Conservation (phyloP, 768 basidiomycete genomes). For the Hysterangium stoloniferum region DNA sequence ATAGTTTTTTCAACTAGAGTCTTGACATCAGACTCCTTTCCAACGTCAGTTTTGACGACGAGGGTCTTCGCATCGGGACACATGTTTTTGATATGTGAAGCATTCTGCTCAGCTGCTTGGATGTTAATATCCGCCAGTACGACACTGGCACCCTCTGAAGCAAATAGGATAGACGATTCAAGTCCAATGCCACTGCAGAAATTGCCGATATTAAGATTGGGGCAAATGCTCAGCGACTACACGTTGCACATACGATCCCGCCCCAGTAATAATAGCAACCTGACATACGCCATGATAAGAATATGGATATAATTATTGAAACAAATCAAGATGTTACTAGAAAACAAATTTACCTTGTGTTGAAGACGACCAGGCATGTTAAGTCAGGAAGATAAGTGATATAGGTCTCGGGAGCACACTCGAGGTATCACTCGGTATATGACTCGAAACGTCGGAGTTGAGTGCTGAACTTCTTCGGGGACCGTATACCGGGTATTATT, state of each 20-base stretch:
- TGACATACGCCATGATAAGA: slow-evolving; percentile 22
- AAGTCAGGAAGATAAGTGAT: too few species aligned
- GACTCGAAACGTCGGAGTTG: too few species aligned
- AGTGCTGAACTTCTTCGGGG: too few species aligned
- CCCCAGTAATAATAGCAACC: slow-evolving; percentile 82
- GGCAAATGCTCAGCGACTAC: not conserved
- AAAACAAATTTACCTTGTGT: slow-evolving; percentile 41
- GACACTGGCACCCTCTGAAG: slow-evolving; percentile 88
- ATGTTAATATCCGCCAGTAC: slow-evolving; percentile 85
- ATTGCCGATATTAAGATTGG: slow-evolving; percentile 13
- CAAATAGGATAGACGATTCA: slow-evolving; percentile 92
- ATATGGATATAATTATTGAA: not conserved
- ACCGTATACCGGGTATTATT: too few species aligned
- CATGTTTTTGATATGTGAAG: slow-evolving; percentile 51
- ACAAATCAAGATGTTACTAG: not conserved
- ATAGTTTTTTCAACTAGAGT: slow-evolving; percentile 73
- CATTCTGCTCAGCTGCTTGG: slow-evolving; percentile 60
- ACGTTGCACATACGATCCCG: slow-evolving; percentile 61
- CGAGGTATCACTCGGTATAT: too few species aligned
- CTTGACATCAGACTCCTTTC: slow-evolving; percentile 83
- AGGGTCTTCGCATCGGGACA: slow-evolving; percentile 64
- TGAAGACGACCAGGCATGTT: slow-evolving; percentile 68
- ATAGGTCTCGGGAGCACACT: too few species aligned
- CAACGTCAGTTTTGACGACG: slow-evolving; percentile 77
- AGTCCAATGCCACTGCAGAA: slow-evolving; percentile 82